Evolutionary conservation across 176 grass and related monocot species (phyloP).

Genomic region (Oryza glumipatula): DNA sequence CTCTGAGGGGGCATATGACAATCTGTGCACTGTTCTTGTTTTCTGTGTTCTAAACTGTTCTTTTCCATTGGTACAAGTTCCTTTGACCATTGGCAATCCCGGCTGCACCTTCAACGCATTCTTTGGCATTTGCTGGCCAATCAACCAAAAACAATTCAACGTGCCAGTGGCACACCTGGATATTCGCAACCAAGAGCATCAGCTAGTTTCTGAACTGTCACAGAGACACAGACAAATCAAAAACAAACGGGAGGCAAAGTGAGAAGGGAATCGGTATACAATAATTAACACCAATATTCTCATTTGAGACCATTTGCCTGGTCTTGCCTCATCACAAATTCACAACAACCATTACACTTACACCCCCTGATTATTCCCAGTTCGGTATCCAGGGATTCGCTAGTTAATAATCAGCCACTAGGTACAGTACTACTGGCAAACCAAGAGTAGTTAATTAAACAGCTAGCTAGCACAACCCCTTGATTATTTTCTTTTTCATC

Average conservation of each 20-base stretch:
- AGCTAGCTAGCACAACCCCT: not conserved
- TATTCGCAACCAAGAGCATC: not conserved
- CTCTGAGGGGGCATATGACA: not conserved
- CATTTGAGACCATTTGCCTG: slow-evolving; percentile 9
- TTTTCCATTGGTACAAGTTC: not conserved
- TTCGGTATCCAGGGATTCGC: not conserved
- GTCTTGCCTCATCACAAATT: not conserved
- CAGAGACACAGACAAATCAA: not conserved
- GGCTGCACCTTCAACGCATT: not conserved
- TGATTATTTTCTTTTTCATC: not conserved
- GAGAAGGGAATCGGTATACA: not conserved
- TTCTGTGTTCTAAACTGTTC: not conserved
- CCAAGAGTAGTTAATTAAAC: not conserved
- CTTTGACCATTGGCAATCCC: not conserved
- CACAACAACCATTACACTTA: slow-evolving; percentile 6
- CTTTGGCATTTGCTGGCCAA: not conserved
- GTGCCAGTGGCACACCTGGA: not conserved
- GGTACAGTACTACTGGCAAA: not conserved
- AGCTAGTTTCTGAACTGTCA: not conserved
- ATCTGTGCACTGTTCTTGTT: not conserved
- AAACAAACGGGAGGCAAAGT: not conserved
- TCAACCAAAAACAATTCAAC: not conserved
- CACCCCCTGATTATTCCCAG: not conserved
- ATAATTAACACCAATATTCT: slow-evolving; percentile 1
- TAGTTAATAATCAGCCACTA: not conserved